Percentiles rank a stretch among this genome's conserved stretches.
phyloP scores from a whole-genome alignment of 495 filamentous ascomycete genomes.

The Penicillium pulvis region DNA sequence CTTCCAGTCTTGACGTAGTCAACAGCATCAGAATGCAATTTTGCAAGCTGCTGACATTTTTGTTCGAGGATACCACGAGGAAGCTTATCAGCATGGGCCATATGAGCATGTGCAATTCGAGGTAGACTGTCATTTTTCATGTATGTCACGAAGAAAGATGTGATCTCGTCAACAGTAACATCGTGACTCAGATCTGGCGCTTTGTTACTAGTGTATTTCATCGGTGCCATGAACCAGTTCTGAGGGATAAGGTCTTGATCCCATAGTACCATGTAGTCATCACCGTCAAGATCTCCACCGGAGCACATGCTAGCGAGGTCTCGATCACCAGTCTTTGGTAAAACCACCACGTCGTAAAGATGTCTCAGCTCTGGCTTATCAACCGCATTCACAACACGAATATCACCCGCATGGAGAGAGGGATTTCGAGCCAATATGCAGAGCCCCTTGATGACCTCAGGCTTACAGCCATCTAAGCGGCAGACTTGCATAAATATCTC shows the following conservation, averaged over 20 bases:
- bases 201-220: slow-evolving; percentile 64
- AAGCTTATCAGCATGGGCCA: slow-evolving; percentile 71
- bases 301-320: slow-evolving; percentile 93
- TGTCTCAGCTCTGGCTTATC: slow-evolving; percentile 71
- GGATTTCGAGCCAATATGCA: slow-evolving; percentile 91
- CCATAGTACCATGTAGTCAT: slow-evolving; percentile 96
- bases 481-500: slow-evolving; percentile 87
- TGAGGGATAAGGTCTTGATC: slow-evolving; percentile 72
- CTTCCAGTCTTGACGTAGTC: slow-evolving; percentile 92
- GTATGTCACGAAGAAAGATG: slow-evolving; percentile 83
- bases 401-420: slow-evolving; percentile 90
- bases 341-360: slow-evolving; percentile 80
- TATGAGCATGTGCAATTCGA: slow-evolving; percentile 79
- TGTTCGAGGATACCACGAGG: slow-evolving; percentile 63
- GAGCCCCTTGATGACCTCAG: slow-evolving; percentile 70
- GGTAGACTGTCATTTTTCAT: slow-evolving; percentile 90
- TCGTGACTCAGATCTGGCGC: slow-evolving; percentile 54
- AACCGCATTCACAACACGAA: slow-evolving; percentile 85
- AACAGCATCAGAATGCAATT: slow-evolving; percentile 85
- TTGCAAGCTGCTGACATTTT: slow-evolving; percentile 76
- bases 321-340: slow-evolving; percentile 81
- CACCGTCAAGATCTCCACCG: slow-evolving; percentile 93
- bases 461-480: slow-evolving; percentile 49
- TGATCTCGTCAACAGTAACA: slow-evolving; percentile 70
- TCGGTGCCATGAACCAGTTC: slow-evolving; percentile 70